These are phyloP conservation scores for Tulasnella sp. DNA, from an alignment of 768 basidiomycete genomes.

Conservation along the genomic window DNA sequence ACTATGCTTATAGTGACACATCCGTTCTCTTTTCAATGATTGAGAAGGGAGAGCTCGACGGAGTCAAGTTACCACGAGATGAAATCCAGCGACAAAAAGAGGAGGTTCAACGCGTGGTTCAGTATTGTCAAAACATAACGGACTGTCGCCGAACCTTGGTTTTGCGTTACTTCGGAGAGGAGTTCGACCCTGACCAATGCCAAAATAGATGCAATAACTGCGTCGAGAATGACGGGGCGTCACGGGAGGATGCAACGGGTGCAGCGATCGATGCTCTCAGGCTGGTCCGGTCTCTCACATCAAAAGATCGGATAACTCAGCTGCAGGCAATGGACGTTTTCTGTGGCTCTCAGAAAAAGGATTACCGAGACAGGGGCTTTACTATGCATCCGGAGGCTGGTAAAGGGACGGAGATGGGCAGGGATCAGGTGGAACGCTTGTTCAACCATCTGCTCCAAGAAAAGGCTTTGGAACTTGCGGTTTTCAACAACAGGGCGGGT, in stretches of 20 bases:
- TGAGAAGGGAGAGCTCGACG: constrained; percentile 30
- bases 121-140: constrained; percentile 67
- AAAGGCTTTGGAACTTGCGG: constrained; percentile 41
- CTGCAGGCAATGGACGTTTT: constrained; percentile 49
- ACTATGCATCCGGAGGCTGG: constrained; percentile 43
- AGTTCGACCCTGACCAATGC: constrained; percentile 59
- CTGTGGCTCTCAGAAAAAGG: constrained; percentile 45
- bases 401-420: constrained; percentile 36
- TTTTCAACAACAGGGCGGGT: constrained; percentile 34
- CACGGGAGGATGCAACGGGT: constrained; percentile 46
- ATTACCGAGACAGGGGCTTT: constrained; percentile 37
- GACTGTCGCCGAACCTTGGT: constrained; percentile 82
- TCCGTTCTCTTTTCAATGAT: constrained; percentile 48
- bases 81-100: constrained; percentile 58
- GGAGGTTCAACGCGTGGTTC: constrained; percentile 55
- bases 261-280: constrained; percentile 44
- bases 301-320: constrained; percentile 46
- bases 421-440: constrained; percentile 52
- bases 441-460: constrained; percentile 44
- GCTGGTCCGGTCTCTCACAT: constrained; percentile 40
- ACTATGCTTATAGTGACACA: constrained; percentile 53
- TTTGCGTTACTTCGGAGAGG: constrained; percentile 81
- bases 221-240: constrained; percentile 34
- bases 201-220: constrained; percentile 77
- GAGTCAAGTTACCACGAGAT: constrained; percentile 36